Base-by-base conservation (phyloP, 257 asterid species). In the Haberlea rhodopensis region DNA sequence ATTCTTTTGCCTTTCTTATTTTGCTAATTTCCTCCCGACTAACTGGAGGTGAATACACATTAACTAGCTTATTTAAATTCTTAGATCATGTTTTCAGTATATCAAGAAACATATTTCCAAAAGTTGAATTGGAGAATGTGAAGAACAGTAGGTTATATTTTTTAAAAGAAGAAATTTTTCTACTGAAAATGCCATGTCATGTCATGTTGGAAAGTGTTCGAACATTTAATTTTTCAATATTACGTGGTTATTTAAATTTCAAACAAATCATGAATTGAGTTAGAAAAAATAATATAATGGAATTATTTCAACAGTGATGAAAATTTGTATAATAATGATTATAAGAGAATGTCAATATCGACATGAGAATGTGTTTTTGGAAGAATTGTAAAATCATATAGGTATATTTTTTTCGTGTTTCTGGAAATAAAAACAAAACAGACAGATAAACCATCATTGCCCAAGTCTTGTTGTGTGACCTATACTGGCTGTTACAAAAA, bases 1-100 rank as follows among this genome's bases (percentile, higher is more conserved):
- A 27, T 64, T 53, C 53, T 26, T 49, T 32, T 56, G 27, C 67
- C 53, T 22, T 58, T 46, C 28, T 25, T 13, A 28, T 53, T 56
- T 27, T 22, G 67, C 28, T 25, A 57, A 28, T 22, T 62, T 51
- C 32, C 23, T 48, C 57, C 64, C 18, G 61, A 66, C 61, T 53
- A 53, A 53, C 55, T 29, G 67, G 37, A 57, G 40, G 62, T 11
- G 23, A 64, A 60, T 26, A 49, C 19, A 31, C n/a, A 54, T 58
- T 53, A 59, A n/a, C 60, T 56, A 45, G 32, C 13, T 40, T 57
- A n/a, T n/a, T 53, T 48, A 15, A 13, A 43, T 20, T 43, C 18
- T 43, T 43, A 43, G 8, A 15, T 15, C 0, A 15, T 16, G 20
- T 43, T 15, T 8, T 15, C 49, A 2, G 16, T 11, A 11, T 1